Evolutionary conservation across 2,329 filamentous ascomycete species (phyloP), one percentile per base, ranked within the genome.

Genomic region (Ophioceras dolichostomum): DNA sequence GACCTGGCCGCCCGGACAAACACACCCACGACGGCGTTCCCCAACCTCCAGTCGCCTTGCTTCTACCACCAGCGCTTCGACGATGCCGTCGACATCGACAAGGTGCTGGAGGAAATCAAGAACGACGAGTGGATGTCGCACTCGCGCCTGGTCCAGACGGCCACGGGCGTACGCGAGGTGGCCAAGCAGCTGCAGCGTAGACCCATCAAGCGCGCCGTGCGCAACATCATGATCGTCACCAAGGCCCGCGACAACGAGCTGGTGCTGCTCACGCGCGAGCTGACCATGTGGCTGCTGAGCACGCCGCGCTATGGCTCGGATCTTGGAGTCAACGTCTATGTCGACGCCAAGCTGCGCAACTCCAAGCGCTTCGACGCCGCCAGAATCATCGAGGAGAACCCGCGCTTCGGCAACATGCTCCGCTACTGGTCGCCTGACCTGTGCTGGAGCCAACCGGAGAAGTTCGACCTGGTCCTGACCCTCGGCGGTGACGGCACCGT

Each of bases 51-150:
- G 49, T 95, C 88, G 32, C 91, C 91, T 12, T 98, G 91, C 64
- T 98, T 94, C 63, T 96, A 94, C 64, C 91, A 98, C 62, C 84
- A 93, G 61, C 78, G 89, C 44, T 98, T 98, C 53, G 91, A 95
- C 50, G 87, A 94, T 55, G 85, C 88, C 8, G 86, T 98, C 49
- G 86, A 98, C 57, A 86, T 96, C 41, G 83, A 91, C 48, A 91
- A 83, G 60, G 87, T 98, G 5, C 69, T 98, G 6, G 88, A 96
- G 54, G 91, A 98, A 60, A 94, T 96, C 51, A 80, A 81, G 53
- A 82, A 78, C 38, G 81, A 91, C 48, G 86, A 94, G 50, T 86
- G 76, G 59, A 81, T 95, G 67, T 94, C 87, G 24, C 91, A 96
- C 61, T 94, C 86, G 9, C 78, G 88, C 38, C 73, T 98, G 30